Evolutionary conservation across 352 stramenopile species (phyloP), one percentile per base, ranked within the genome.

Genomic region (Elongisporangium undulatum): DNA sequence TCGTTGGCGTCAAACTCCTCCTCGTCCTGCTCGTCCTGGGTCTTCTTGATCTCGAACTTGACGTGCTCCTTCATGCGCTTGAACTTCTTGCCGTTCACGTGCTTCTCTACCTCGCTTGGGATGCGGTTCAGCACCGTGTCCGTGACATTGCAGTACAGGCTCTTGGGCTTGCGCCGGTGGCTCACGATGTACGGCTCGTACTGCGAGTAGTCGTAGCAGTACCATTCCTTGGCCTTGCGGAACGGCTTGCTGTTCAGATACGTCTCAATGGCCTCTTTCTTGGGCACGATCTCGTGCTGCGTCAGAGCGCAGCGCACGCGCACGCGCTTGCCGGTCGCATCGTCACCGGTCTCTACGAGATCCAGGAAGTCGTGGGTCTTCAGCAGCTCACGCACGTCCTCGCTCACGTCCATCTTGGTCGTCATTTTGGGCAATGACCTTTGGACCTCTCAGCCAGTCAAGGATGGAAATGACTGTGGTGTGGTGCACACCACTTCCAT

Each of bases 171-270:
- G 48, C 72, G 77, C n/a, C 89, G 90, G 62, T 97, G 86, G 50
- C 79, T 53, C 21, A 96, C 85, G 58, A 97, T 95, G 63, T 94
- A 92, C 58, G 90, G 90, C 69, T 93, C 86, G 76, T 96, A 97
- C 79, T 96, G 72, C 53, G 81, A 87, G 77, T 93, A 96, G 70
- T 96, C 88, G 69, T 89, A 75, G 68, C 75, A 93, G 67, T 96
- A 96, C 87, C 85, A 92, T 70, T 92, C 81, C 51, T 83, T 82
- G 6, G 83, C 79, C 62, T 96, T 94, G 24, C 73, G 20, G 60
- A 92, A 91, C 59, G 89, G 90, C 68, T 94, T 96, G 48, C 78
- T 88, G 55, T 77, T 67, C 22, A 94, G 55, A 61, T 94, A 75
- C 62, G 73, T 58, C 60, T 82, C 68, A 49, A 95, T 87, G 16